Percentiles rank a stretch among this genome's conserved stretches.
Evolutionary conservation across 768 basidiomycete species (phyloP).

Genomic region (Pilatotrama ljubarskyi): DNA sequence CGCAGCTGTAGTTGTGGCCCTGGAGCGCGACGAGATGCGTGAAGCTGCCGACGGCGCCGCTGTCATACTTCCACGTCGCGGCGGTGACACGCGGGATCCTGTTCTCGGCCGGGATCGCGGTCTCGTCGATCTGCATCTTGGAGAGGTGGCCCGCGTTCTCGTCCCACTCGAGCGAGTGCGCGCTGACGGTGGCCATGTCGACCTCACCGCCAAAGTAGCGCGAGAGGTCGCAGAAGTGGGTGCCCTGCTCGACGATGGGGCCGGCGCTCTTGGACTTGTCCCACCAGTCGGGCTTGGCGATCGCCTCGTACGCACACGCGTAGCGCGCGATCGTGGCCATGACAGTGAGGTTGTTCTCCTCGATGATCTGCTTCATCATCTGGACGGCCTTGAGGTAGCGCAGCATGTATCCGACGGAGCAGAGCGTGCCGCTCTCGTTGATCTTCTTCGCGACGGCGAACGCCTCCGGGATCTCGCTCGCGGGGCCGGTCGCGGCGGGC

Average conservation of each 20-base stretch:
- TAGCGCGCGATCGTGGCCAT: slow-evolving; percentile 97
- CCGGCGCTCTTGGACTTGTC: slow-evolving; percentile 86
- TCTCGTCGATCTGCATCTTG: slow-evolving; percentile 83
- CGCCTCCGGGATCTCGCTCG: slow-evolving; percentile 62
- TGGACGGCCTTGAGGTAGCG: slow-evolving; percentile 92
- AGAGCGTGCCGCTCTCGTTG: slow-evolving; percentile 67
- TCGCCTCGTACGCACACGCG: slow-evolving; percentile 81
- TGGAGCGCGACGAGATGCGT: slow-evolving; percentile 90
- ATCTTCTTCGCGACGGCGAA: slow-evolving; percentile 75
- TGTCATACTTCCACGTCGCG: slow-evolving; percentile 96
- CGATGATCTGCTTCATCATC: slow-evolving; percentile 94
- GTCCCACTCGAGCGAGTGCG: slow-evolving; percentile 91
- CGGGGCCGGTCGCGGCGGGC: slow-evolving; percentile 82
- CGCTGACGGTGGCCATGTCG: slow-evolving; percentile 74
- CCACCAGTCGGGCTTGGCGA: slow-evolving; percentile 90
- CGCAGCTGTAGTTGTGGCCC: slow-evolving; percentile 91
- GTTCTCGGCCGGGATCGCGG: slow-evolving; percentile 79
- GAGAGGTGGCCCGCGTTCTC: slow-evolving; percentile 85
- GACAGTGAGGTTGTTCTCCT: slow-evolving; percentile 90
- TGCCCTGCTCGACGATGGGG: slow-evolving; percentile 88
- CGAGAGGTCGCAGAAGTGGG: slow-evolving; percentile 96
- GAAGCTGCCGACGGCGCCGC: slow-evolving; percentile 90
- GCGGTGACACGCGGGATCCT: slow-evolving; percentile 92
- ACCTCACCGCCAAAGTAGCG: slow-evolving; percentile 98
- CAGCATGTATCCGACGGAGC: slow-evolving; percentile 96